These are phyloP conservation scores for Chamaecrista fasciculata DNA, from an alignment of 306 rosid genomes.

Conservation along the genomic window DNA sequence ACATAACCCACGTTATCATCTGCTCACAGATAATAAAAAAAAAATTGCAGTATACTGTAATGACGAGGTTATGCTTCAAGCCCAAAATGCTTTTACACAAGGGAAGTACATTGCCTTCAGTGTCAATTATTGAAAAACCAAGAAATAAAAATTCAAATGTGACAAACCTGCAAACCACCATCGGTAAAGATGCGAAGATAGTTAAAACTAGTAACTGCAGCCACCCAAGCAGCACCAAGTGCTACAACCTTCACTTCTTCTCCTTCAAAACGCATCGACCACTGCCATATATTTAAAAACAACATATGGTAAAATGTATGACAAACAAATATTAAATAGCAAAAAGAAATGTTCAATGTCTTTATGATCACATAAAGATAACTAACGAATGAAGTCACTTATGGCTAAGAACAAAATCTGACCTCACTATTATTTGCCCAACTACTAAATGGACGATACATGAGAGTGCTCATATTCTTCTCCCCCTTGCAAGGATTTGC, in stretches of 20 bases:
- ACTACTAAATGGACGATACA: slow-evolving; percentile 93
- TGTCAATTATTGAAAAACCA: slow-evolving; percentile 1
- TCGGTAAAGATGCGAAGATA: slow-evolving; percentile 87
- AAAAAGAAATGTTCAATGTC: slow-evolving; percentile 1
- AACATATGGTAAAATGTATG: slow-evolving; percentile 25
- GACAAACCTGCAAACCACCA: slow-evolving; percentile 90
- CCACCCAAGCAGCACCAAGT: slow-evolving; percentile 85
- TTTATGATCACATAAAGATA: slow-evolving; percentile 11
- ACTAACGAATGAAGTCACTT: not conserved
- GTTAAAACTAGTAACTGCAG: slow-evolving; percentile 82
- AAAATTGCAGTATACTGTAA: not conserved
- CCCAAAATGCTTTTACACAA: not conserved
- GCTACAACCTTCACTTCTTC: slow-evolving; percentile 96
- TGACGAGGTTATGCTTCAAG: slow-evolving; percentile 2
- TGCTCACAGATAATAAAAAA: not conserved
- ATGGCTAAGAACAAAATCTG: slow-evolving; percentile 27
- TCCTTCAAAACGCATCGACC: slow-evolving; percentile 97
- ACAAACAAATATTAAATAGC: not conserved
- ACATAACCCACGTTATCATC: not conserved
- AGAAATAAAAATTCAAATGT: not conserved
- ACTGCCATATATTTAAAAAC: slow-evolving; percentile 46
- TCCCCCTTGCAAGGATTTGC: slow-evolving; percentile 97
- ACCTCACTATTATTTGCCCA: slow-evolving; percentile 98
- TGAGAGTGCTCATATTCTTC: slow-evolving; percentile 86
- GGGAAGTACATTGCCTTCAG: not conserved